These are phyloP conservation scores for Penicillium alfredii DNA, from an alignment of 495 filamentous ascomycete genomes.

Conservation along the genomic window DNA sequence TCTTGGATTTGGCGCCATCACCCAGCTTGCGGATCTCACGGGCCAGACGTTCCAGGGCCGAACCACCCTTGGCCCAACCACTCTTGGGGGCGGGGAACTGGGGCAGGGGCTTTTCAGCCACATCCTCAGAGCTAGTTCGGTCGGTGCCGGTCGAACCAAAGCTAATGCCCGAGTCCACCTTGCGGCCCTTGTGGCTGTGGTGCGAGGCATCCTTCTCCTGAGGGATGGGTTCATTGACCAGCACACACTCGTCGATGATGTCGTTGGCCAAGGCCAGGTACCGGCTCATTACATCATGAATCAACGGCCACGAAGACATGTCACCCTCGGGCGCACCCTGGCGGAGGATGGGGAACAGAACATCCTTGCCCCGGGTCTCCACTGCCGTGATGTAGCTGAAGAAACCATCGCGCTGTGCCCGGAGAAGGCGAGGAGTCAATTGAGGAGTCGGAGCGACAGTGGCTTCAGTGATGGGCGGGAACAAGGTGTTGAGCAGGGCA, in stretches of 20 bases:
- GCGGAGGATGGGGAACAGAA: conserved; percentile 50
- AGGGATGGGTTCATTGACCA: conserved; percentile 43
- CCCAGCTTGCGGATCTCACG: conserved; percentile 50
- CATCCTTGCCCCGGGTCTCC: conserved; percentile 49
- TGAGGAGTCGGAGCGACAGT: conserved; percentile 47
- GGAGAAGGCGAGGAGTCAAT: conserved; percentile 48
- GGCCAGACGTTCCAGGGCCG: conserved; percentile 53
- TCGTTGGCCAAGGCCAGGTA: conserved; percentile 56
- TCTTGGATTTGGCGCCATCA: conserved; percentile 25
- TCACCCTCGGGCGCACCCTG: conserved; percentile 48
- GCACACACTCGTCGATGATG: conserved; percentile 54
- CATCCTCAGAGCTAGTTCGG: conserved; percentile 25
- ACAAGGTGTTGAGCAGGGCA: conserved; percentile 74
- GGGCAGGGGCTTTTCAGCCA: conserved; percentile 44
- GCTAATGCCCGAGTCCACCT: conserved; percentile 61
- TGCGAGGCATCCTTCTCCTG: conserved; percentile 30
- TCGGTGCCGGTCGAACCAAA: conserved; percentile 40
- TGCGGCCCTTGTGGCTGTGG: conserved; percentile 40
- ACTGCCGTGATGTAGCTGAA: conserved; percentile 60
- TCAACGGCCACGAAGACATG: conserved; percentile 51
- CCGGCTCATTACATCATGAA: conserved; percentile 50
- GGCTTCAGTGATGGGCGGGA: conserved; percentile 49
- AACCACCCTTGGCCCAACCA: conserved; percentile 33
- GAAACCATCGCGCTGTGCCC: conserved; percentile 56
- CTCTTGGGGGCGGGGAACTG: conserved; percentile 27